phyloP scores from a whole-genome alignment of 2,329 filamentous ascomycete species.

The Paraphoma chrysanthemicola region DNA sequence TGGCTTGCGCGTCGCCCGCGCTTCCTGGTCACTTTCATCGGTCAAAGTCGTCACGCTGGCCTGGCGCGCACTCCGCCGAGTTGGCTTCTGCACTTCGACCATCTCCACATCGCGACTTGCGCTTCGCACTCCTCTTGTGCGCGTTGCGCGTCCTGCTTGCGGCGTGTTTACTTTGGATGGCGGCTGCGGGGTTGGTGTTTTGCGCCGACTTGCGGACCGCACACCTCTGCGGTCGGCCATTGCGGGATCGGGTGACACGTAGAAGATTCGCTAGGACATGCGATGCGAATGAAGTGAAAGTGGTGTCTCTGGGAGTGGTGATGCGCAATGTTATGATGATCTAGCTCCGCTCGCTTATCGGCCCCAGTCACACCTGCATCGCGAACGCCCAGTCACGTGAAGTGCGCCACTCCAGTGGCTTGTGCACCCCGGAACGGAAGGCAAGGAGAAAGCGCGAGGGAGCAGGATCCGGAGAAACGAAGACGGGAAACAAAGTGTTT shows the following conservation, averaged over 20 bases:
- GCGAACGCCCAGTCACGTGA: slow-evolving; percentile 24
- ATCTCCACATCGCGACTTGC: slow-evolving; percentile 48
- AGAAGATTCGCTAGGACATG: slow-evolving; percentile 9
- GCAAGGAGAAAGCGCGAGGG: slow-evolving; percentile 22
- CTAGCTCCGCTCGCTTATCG: slow-evolving; percentile 6
- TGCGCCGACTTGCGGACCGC: slow-evolving; percentile 44
- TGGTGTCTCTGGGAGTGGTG: slow-evolving; percentile 5
- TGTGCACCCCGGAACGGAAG: neutral
- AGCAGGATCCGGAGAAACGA: slow-evolving; percentile 19
- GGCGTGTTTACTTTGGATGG: slow-evolving; percentile 23
- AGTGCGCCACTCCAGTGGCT: neutral
- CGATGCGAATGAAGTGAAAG: slow-evolving; percentile 4
- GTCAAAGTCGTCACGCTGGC: slow-evolving; percentile 31
- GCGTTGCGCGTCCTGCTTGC: slow-evolving; percentile 31
- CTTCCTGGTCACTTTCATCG: slow-evolving; percentile 32
- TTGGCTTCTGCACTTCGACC: slow-evolving; percentile 23
- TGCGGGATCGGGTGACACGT: slow-evolving; percentile 2
- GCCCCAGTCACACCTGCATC: neutral
- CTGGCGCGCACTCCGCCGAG: slow-evolving; percentile 37
- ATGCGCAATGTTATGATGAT: slow-evolving; percentile 16
- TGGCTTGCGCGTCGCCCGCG: slow-evolving; percentile 21
- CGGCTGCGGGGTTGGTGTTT: slow-evolving; percentile 39
- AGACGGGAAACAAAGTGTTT: slow-evolving; percentile 15
- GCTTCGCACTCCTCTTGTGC: slow-evolving; percentile 45
- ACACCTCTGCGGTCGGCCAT: slow-evolving; percentile 45